Evolutionary conservation across 805 yeast species (phyloP).

Genomic region (Hanseniaspora clermontiae): DNA sequence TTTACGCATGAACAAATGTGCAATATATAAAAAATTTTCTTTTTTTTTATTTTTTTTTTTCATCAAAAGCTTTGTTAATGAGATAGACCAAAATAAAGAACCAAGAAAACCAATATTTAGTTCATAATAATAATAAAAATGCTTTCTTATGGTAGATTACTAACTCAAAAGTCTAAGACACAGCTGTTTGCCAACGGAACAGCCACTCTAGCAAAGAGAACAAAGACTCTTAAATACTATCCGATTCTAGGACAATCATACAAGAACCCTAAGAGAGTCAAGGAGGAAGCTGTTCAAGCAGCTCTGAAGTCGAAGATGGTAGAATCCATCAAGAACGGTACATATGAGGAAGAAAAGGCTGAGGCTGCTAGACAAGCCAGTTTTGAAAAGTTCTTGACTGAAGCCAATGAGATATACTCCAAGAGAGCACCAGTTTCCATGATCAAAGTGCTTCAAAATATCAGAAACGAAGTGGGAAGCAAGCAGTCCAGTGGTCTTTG

Average conservation of each 20-base stretch:
- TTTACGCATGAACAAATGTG: no score
- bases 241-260: slow-evolving; percentile 11
- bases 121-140: not conserved
- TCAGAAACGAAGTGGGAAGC: not conserved
- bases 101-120: not conserved
- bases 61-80: not conserved
- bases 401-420: not conserved
- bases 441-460: not conserved
- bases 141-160: not conserved
- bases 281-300: slow-evolving; percentile 2
- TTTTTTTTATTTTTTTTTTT: not conserved
- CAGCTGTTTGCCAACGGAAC: not conserved
- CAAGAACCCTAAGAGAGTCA: slow-evolving; percentile 6
- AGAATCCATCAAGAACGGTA: slow-evolving; percentile 11
- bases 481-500: not conserved
- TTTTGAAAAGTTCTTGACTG: not conserved
- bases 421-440: slow-evolving; percentile 2
- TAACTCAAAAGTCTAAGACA: not conserved
- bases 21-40: no score
- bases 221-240: not conserved
- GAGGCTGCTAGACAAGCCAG: not conserved
- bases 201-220: not conserved
- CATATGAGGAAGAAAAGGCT: slow-evolving; percentile 5
- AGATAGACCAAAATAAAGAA: not conserved
- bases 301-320: slow-evolving; percentile 3